Percentiles rank a stretch among this genome's conserved stretches.
Evolutionary conservation across 768 basidiomycete species (phyloP).

Genomic region (Mycena sanguinolenta): DNA sequence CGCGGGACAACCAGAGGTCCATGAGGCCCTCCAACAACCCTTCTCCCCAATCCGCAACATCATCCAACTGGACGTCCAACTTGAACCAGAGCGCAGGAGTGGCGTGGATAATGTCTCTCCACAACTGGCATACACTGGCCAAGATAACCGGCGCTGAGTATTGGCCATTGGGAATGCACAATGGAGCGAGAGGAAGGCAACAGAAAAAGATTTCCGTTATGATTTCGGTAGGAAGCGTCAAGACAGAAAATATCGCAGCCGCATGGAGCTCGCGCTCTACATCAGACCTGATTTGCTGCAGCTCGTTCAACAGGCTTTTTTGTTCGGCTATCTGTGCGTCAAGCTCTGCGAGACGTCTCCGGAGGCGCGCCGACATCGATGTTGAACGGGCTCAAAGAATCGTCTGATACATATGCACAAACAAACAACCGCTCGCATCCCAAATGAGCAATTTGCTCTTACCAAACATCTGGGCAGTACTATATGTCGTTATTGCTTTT

Average conservation of each 20-base stretch:
- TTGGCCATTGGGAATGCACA: not conserved
- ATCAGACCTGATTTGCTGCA: not conserved
- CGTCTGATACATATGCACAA: too few species aligned
- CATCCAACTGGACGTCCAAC: too few species aligned
- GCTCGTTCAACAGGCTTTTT: not conserved
- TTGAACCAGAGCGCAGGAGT: too few species aligned
- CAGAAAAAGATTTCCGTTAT: conserved; percentile 5
- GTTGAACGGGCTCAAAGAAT: not conserved
- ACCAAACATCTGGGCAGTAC: too few species aligned
- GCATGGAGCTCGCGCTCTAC: conserved; percentile 2
- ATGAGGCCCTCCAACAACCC: not conserved
- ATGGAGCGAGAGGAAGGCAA: not conserved
- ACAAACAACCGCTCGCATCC: too few species aligned
- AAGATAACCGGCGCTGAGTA: not conserved
- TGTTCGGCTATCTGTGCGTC: not conserved
- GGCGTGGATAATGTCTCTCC: too few species aligned
- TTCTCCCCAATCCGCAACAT: too few species aligned
- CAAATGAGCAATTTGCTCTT: too few species aligned
- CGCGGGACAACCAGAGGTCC: not conserved
- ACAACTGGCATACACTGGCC: not conserved
- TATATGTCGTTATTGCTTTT: too few species aligned
- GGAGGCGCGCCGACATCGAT: not conserved
- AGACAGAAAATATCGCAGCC: not conserved
- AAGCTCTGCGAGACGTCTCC: not conserved
- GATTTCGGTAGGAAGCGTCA: conserved; percentile 16